A percentile compares a stretch with the other conserved stretches of the same genome.
These are phyloP conservation scores for Linderniella brevidens DNA, from an alignment of 257 asterid genomes.

Conservation along the genomic window DNA sequence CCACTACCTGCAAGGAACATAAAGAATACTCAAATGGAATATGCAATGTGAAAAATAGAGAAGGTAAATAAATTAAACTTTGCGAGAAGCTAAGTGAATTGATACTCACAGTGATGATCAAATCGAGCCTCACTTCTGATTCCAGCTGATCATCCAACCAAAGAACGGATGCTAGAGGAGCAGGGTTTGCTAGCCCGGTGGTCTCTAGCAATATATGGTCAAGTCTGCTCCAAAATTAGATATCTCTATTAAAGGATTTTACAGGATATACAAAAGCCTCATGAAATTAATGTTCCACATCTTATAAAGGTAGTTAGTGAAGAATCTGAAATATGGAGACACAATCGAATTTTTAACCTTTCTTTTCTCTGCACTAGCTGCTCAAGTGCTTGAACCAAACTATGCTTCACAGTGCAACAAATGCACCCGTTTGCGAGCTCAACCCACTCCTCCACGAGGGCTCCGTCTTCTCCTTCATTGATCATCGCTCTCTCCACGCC, in stretches of 20 bases:
- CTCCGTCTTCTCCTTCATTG: slow-evolving; percentile 88
- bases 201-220: slow-evolving; percentile 96
- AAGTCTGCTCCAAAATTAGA: slow-evolving; percentile 40
- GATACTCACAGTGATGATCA: slow-evolving; percentile 72
- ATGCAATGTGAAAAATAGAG: neutral
- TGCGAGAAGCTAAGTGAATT: neutral
- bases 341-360: slow-evolving; percentile 26
- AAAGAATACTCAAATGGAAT: neutral
- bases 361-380: slow-evolving; percentile 94
- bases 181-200: slow-evolving; percentile 94
- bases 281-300: too few relatives aligned
- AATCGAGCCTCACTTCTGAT: slow-evolving; percentile 76
- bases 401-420: slow-evolving; percentile 94
- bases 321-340: neutral
- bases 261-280: too few relatives aligned
- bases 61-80: too few relatives aligned
- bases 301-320: too few relatives aligned
- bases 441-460: slow-evolving; percentile 96
- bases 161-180: slow-evolving; percentile 95
- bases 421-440: slow-evolving; percentile 95
- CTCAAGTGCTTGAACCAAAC: slow-evolving; percentile 96
- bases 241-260: neutral
- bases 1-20: slow-evolving; percentile 52
- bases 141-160: slow-evolving; percentile 99
- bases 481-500: slow-evolving; percentile 99